These are phyloP conservation scores for Thalia dealbata DNA, from an alignment of 176 grass and related monocot species.

Conservation along the genomic window DNA sequence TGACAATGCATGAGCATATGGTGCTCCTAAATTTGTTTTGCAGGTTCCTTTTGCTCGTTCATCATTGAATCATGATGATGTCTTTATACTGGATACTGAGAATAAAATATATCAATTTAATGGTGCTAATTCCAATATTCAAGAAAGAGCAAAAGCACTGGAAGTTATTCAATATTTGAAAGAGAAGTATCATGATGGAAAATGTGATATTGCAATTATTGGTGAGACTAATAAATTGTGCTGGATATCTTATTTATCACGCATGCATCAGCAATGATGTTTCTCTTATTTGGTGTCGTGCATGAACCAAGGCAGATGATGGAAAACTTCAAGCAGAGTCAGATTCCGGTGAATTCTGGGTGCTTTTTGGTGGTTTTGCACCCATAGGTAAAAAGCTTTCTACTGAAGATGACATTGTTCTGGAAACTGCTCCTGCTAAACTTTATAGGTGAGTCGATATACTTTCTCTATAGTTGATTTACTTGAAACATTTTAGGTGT, in stretches of 20 bases:
- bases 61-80: constrained; percentile 22
- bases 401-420: constrained; percentile 9
- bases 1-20: background rate
- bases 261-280: background rate
- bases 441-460: constrained; percentile 10
- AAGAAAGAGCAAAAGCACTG: constrained; percentile 21
- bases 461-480: background rate
- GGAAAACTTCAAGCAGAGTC: constrained; percentile 16
- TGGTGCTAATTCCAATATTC: constrained; percentile 23
- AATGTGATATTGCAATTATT: constrained; percentile 21
- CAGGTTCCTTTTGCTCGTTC: constrained; percentile 19
- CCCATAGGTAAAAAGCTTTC: constrained; percentile 10
- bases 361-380: constrained; percentile 25
- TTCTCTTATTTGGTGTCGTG: background rate
- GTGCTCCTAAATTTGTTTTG: background rate
- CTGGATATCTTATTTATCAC: background rate
- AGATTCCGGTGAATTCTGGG: constrained; percentile 26
- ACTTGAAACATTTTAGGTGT: background rate
- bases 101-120: constrained; percentile 25
- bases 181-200: constrained; percentile 16
- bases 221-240: constrained; percentile 1
- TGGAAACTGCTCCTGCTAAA: constrained; percentile 10
- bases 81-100: constrained; percentile 16
- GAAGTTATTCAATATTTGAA: constrained; percentile 22
- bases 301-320: constrained; percentile 12